Evolutionary conservation across 345 rosid species (phyloP).

Genomic region (Eucalyptus decipiens): DNA sequence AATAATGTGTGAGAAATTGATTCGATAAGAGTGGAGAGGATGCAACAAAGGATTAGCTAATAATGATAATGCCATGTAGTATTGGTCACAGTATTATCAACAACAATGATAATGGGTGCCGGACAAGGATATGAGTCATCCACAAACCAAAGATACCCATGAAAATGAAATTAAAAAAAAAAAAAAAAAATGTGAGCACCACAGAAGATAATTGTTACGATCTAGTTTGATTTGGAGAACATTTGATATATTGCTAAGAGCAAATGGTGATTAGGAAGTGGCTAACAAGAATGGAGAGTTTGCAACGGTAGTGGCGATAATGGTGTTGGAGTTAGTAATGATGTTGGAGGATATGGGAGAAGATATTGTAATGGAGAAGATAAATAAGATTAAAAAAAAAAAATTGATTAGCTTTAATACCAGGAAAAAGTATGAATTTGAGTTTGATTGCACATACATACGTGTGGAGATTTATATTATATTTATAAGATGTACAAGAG

Average conservation of each 20-base stretch:
- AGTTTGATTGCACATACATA: not conserved
- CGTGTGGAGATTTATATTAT: not conserved
- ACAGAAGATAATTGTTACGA: not conserved
- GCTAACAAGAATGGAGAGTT: not conserved
- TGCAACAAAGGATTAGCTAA: not conserved
- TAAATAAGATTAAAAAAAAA: no score
- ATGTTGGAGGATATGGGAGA: not conserved
- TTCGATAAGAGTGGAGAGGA: no score
- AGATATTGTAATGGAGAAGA: not conserved
- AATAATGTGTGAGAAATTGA: no score
- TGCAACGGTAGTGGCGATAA: not conserved
- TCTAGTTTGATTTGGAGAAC: not conserved
- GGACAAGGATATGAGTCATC: not conserved
- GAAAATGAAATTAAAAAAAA: not conserved
- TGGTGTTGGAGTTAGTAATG: not conserved
- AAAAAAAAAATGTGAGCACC: not conserved
- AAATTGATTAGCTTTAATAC: no score
- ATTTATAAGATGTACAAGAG: not conserved
- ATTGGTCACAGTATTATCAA: not conserved
- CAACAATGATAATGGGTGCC: not conserved
- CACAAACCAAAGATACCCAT: not conserved
- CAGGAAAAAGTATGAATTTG: not conserved
- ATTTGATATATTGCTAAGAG: not conserved
- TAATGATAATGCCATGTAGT: not conserved
- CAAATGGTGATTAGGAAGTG: not conserved